phyloP scores from a whole-genome alignment of 2,329 filamentous ascomycete genomes.

The Xylaria sp. region DNA sequence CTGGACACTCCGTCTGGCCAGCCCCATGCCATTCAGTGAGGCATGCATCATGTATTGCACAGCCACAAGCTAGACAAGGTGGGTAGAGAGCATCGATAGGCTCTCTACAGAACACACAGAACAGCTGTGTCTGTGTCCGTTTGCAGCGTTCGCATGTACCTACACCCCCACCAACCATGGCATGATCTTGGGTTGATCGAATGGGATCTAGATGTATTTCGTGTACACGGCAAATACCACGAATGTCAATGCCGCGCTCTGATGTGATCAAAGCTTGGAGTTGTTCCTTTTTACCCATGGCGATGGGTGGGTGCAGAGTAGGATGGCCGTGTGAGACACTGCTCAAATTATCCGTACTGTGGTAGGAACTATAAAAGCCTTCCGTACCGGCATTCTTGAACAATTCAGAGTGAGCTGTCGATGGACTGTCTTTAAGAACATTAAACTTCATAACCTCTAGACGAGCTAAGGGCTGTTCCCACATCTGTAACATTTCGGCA shows the following conservation, averaged over 20 bases:
- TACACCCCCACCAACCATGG: conserved; percentile 52
- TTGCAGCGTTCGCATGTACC: conserved; percentile 62
- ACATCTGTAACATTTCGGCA: conserved; percentile 75
- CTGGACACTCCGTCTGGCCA: conserved; percentile 68
- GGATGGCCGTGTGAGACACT: conserved; percentile 52
- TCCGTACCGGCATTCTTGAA: conserved; percentile 44
- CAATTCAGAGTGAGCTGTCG: conserved; percentile 43
- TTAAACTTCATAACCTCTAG: conserved; percentile 78
- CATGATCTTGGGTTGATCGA: conserved; percentile 62
- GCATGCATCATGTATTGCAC: conserved; percentile 69
- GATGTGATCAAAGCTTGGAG: conserved; percentile 62
- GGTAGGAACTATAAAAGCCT: conserved; percentile 53
- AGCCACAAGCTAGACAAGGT: conserved; percentile 72
- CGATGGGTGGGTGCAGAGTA: conserved; percentile 61
- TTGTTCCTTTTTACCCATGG: conserved; percentile 67
- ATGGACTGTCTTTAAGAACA: conserved; percentile 63
- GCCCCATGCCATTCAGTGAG: conserved; percentile 68
- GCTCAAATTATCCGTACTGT: conserved; percentile 51
- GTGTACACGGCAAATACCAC: conserved; percentile 71
- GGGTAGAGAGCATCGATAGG: conserved; percentile 69
- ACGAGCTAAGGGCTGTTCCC: conserved; percentile 70
- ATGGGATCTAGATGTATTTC: conserved; percentile 71
- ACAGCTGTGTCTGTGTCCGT: conserved; percentile 65
- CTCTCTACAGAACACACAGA: conserved; percentile 72
- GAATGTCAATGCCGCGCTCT: conserved; percentile 69